A percentile compares a stretch with the other conserved stretches of the same genome.
Evolutionary conservation across 2,329 filamentous ascomycete genomes (phyloP).

Genomic region (Cladosporium sp.): DNA sequence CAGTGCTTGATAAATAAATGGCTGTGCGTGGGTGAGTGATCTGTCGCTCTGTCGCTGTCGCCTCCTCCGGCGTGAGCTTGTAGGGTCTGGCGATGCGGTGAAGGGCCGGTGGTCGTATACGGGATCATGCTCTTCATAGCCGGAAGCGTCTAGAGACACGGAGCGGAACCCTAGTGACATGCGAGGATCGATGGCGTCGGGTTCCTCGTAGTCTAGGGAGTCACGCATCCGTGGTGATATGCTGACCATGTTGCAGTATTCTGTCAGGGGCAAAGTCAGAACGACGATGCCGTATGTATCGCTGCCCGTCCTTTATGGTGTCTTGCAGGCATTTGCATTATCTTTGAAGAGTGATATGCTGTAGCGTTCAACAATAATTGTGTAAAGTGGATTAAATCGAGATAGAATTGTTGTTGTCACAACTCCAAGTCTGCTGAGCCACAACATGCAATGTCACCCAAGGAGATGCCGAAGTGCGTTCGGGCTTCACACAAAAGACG

Average conservation of each 20-base stretch:
- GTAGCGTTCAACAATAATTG: too few relatives aligned
- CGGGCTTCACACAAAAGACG: too few relatives aligned
- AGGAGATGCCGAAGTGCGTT: too few relatives aligned
- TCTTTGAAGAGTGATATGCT: too few relatives aligned
- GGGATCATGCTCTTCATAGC: constrained; percentile 17
- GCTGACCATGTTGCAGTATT: constrained; percentile 18
- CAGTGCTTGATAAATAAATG: constrained; percentile 22
- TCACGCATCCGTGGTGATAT: constrained; percentile 24
- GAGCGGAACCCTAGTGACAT: constrained; percentile 22
- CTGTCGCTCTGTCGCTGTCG: constrained; percentile 19
- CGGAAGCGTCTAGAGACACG: constrained; percentile 17
- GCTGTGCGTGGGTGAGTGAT: constrained; percentile 15
- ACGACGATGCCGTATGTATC: too few relatives aligned
- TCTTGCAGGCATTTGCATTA: too few relatives aligned
- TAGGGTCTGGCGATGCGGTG: constrained; percentile 20
- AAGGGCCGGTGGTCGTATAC: constrained; percentile 21
- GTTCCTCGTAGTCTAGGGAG: constrained; percentile 23
- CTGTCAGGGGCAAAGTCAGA: too few relatives aligned
- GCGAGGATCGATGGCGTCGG: constrained; percentile 23
- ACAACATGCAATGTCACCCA: too few relatives aligned
- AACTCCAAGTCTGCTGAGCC: too few relatives aligned
- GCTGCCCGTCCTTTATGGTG: too few relatives aligned
- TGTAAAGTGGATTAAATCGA: too few relatives aligned
- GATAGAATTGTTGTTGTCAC: too few relatives aligned
- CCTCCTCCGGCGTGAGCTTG: constrained; percentile 16